Base-by-base conservation (phyloP, 1,284 basidiomycete species). In the Lignosus rhinocerotis region DNA sequence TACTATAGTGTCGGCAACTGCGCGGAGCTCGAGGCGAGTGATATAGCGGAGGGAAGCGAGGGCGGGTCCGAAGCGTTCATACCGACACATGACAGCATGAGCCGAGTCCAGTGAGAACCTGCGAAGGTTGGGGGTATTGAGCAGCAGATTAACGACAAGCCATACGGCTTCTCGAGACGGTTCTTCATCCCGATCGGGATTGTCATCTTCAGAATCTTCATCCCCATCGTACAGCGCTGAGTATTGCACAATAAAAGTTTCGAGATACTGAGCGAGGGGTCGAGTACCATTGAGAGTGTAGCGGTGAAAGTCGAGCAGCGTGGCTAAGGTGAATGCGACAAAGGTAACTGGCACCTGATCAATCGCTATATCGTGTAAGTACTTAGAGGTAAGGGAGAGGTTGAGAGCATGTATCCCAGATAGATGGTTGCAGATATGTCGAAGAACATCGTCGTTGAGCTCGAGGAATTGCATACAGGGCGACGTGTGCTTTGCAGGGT, bases 361-460 rank as follows among this genome's bases (percentile, higher is more conserved):
- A 19, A 55, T 44, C 5, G 47, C 53, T 7, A 49, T 31, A 10
- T 41, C 46, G 39, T 55, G 46, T 0, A 34, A 6, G 17, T 39
- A 39, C 14, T 19, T 39, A 17, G 31, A 42, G 0, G 46, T 36
- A 33, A 55, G 46, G 3, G 53, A 42, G 39, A 49, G 30, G 7
- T 33, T 55, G 30, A 55, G 46, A 14, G 53, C 53, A n/a, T 49
- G 14, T n/a, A 16, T n/a, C 11, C 53, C 46, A 19, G 33, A 14
- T 9, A 55, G 32, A 5, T 34, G 25, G 17, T 19, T 19, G 30
- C 41, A 17, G 11, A 55, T 49, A 8, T 6, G 19, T 10, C 17
- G 47, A 14, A 55, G 38, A 12, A 42, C 46, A n/a, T 55, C 53
- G n/a, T 49, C 53, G 38, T 55, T 43, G 7, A 42, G 41, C 8